A percentile compares a stretch with the other conserved stretches of the same genome.
These are phyloP conservation scores for Camelina neglecta DNA, from an alignment of 345 rosid species.

Conservation along the genomic window DNA sequence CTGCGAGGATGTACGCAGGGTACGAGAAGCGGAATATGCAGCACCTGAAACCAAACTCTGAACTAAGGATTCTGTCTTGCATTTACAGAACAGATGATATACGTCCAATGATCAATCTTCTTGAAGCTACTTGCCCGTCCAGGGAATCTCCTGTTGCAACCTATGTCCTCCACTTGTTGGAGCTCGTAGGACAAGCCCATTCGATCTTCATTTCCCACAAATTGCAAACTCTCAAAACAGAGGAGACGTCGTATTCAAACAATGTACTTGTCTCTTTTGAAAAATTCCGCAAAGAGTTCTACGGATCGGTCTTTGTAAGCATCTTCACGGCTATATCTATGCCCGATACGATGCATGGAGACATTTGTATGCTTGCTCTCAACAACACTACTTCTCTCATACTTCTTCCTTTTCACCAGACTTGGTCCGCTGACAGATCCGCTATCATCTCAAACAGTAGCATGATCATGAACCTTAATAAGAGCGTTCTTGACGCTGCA, in stretches of 20 bases:
- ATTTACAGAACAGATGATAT: constrained; percentile 57
- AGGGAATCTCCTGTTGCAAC: constrained; percentile 49
- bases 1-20: constrained; percentile 56
- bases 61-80: constrained; percentile 53
- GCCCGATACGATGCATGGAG: constrained; percentile 61
- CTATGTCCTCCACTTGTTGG: constrained; percentile 57
- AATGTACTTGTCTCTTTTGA: constrained; percentile 49
- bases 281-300: constrained; percentile 35
- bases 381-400: constrained; percentile 54
- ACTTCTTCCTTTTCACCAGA: constrained; percentile 62
- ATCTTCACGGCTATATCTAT: constrained; percentile 44
- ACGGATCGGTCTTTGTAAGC: constrained; percentile 40
- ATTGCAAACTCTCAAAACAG: constrained; percentile 32
- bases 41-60: constrained; percentile 40
- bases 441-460: constrained; percentile 44
- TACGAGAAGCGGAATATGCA: constrained; percentile 53
- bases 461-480: constrained; percentile 46
- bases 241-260: constrained; percentile 42
- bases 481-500: constrained; percentile 52
- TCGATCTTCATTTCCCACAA: constrained; percentile 61
- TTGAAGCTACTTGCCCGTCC: constrained; percentile 44
- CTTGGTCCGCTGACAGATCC: constrained; percentile 50
- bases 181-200: constrained; percentile 54
- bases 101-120: constrained; percentile 40
- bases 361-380: constrained; percentile 59